These are phyloP conservation scores for Trichoderma endophyticum DNA, from an alignment of 2,329 filamentous ascomycete species.

Conservation along the genomic window DNA sequence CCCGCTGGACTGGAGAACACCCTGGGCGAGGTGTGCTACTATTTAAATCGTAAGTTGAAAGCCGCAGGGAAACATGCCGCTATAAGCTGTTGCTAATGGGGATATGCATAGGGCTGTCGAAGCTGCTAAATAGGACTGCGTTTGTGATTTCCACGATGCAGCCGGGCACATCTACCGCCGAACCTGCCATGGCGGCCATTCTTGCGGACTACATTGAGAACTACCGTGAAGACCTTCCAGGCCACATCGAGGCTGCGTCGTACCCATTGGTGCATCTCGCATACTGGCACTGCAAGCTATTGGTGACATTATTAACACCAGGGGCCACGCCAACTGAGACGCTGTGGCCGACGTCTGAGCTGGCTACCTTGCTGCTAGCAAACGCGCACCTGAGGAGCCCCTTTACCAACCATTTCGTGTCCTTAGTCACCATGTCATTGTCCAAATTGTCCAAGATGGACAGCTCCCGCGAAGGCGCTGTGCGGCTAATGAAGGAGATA, in stretches of 20 bases:
- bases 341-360: constrained; percentile 57
- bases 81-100: constrained; percentile 18
- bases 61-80: neutral
- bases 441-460: constrained; percentile 56
- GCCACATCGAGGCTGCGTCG: constrained; percentile 49
- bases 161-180: constrained; percentile 34
- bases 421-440: constrained; percentile 58
- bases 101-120: constrained; percentile 46
- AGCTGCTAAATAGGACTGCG: constrained; percentile 47
- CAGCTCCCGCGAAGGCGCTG: constrained; percentile 55
- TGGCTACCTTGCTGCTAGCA: constrained; percentile 55
- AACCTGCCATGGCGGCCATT: constrained; percentile 34
- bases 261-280: constrained; percentile 61
- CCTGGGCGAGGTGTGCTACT: constrained; percentile 62
- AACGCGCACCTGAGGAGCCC: constrained; percentile 57
- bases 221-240: constrained; percentile 62
- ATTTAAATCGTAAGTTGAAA: constrained; percentile 58
- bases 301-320: constrained; percentile 59
- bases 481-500: constrained; percentile 53
- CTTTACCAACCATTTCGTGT: constrained; percentile 64
- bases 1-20: constrained; percentile 56
- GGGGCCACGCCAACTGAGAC: constrained; percentile 54
- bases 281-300: constrained; percentile 67
- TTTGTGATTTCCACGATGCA: constrained; percentile 38
- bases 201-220: constrained; percentile 49